Evolutionary conservation across 805 yeast species (phyloP), one percentile per base, ranked within the genome.

Genomic region (Wickerhamiella australiensis): DNA sequence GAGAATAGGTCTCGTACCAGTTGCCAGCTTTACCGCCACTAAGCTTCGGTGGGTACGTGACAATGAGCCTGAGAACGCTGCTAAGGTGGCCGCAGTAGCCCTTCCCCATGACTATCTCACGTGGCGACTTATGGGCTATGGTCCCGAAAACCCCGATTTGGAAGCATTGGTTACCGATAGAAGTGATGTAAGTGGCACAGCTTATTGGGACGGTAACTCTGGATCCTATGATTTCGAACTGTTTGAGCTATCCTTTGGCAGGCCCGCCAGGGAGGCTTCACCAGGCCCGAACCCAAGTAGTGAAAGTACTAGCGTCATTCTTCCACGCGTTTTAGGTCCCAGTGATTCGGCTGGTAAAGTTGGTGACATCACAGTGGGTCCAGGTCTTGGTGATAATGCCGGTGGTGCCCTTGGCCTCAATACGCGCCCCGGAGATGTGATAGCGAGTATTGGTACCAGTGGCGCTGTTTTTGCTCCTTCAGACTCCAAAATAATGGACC

Each of bases 91-190:
- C 2, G 61, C 61, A 1, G 56, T 57, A 2, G 51, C 52, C 3
- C 54, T 58, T 5, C 61, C 61, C n/a, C 61, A 58, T 41, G 61
- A 58, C 52, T 58, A 58, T 52, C 52, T 58, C 26, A 55, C 60
- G 7, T 58, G 61, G 61, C 45, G 61, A 12, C 42, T 58, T 7
- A 22, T 52, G 37, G 61, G 61, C 26, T 58, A 50, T 47, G 61
- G 61, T 5, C 61, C 61, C 15, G 41, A 31, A 3, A 13, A 25
- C 18, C 37, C 35, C 13, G 49, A 53, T 17, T 37, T 58, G n/a
- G 60, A 57, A 11, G 55, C 55, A 6, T 43, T 58, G 20, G 51
- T 51, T 7, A 57, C 61, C 12, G 61, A 58, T 41, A 48, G 56
- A 7, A 54, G 58, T 23, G 61, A 58, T 41, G 59, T 57, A 2